A percentile compares a stretch with the other conserved stretches of the same genome.
Conservation (phyloP, 176 grass and related monocot species). For the Raddia guianensis region DNA sequence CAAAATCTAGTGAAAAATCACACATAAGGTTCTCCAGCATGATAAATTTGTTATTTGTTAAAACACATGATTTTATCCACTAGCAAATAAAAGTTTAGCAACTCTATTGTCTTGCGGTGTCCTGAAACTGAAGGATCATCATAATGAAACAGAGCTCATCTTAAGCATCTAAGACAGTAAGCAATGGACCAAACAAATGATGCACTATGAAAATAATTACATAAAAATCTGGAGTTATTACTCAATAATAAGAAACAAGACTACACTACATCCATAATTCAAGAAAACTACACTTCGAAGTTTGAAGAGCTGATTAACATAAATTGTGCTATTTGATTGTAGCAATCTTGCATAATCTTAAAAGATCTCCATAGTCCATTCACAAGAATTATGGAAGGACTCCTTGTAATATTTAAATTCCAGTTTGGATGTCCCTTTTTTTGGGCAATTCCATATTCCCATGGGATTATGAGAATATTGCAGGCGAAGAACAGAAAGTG, state of each 20-base stretch:
- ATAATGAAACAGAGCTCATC: not conserved
- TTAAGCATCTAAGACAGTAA: not conserved
- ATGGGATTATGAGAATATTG: not conserved
- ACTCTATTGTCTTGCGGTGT: not conserved
- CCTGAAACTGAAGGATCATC: not conserved
- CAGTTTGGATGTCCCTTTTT: not conserved
- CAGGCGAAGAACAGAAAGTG: not conserved
- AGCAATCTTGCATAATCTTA: not conserved
- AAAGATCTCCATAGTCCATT: not conserved
- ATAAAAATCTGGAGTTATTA: not conserved
- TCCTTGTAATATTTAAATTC: not conserved
- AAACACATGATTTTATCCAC: not conserved
- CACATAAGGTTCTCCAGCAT: conserved; percentile 3
- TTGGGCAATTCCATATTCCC: not conserved
- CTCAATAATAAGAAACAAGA: not conserved
- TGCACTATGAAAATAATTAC: not conserved
- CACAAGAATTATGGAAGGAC: not conserved
- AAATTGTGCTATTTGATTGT: not conserved
- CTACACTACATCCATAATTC: not conserved
- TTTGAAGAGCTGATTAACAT: not conserved
- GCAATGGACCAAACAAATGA: not conserved
- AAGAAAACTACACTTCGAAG: not conserved
- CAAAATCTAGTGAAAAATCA: conserved; percentile 62
- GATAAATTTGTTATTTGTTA: conserved; percentile 9
- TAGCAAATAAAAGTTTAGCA: not conserved